Percentiles rank a stretch among this genome's conserved stretches.
phyloP scores from a whole-genome alignment of 75 land plant species.

The Gnetum montanum region DNA sequence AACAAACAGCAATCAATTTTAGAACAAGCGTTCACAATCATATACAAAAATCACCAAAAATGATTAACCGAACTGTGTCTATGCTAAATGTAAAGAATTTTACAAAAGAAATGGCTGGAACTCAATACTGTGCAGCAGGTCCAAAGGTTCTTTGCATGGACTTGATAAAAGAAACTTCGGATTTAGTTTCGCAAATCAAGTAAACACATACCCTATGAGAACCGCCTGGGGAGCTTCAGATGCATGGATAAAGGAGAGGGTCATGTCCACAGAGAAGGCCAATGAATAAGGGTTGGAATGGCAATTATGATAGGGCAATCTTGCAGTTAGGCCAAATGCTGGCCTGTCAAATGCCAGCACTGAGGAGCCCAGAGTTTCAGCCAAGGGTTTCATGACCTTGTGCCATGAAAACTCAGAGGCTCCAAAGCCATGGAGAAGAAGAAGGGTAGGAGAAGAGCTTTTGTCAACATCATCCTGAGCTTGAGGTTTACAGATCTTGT shows the following conservation, averaged over 20 bases:
- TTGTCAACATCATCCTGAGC: neutral
- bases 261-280: constrained; percentile 61
- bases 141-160: neutral
- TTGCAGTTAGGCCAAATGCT: constrained; percentile 63
- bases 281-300: constrained; percentile 76
- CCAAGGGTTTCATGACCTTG: constrained; percentile 58
- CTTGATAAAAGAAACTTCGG: neutral
- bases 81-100: neutral
- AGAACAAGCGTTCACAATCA: neutral
- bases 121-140: neutral
- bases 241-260: constrained; percentile 56
- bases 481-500: constrained; percentile 21
- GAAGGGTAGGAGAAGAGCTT: constrained; percentile 4
- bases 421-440: constrained; percentile 92
- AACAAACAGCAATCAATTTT: neutral
- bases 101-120: neutral
- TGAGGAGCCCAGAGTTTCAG: constrained; percentile 39
- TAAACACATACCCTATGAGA: constrained; percentile 64
- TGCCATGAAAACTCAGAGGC: constrained; percentile 91
- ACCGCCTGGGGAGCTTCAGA: constrained; percentile 58
- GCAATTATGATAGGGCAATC: constrained; percentile 21
- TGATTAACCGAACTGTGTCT: no score
- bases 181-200: neutral
- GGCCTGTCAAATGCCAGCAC: constrained; percentile 93
- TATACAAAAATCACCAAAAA: neutral